Evolutionary conservation across 2,329 filamentous ascomycete genomes (phyloP).

Genomic region (Xylariales sp.): DNA sequence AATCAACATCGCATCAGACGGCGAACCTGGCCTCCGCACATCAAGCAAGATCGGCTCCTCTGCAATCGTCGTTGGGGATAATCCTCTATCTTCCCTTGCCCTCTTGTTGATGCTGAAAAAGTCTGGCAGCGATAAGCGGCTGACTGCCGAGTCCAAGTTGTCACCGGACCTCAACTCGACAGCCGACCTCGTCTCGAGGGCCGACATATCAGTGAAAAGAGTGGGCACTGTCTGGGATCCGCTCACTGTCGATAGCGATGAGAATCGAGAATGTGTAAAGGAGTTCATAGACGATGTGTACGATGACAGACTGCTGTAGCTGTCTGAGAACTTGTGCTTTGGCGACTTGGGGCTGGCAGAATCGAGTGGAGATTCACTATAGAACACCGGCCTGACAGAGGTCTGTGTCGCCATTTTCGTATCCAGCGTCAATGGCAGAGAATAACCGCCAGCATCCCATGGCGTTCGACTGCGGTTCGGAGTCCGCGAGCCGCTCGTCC

Average conservation of each 20-base stretch:
- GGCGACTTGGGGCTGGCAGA: slow-evolving; percentile 29
- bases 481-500: slow-evolving; percentile 24
- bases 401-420: slow-evolving; percentile 26
- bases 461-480: slow-evolving; percentile 37
- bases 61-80: slow-evolving; percentile 12
- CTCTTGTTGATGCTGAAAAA: slow-evolving; percentile 8
- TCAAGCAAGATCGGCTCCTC: slow-evolving; percentile 12
- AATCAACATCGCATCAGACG: slow-evolving; percentile 28
- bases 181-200: slow-evolving; percentile 30
- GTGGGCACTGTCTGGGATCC: slow-evolving; percentile 31
- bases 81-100: slow-evolving; percentile 13
- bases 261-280: slow-evolving; percentile 46
- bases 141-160: slow-evolving; percentile 12
- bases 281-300: slow-evolving; percentile 43
- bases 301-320: slow-evolving; percentile 48
- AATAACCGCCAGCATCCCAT: slow-evolving; percentile 48
- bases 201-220: slow-evolving; percentile 32
- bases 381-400: slow-evolving; percentile 16
- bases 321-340: slow-evolving; percentile 44
- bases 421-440: slow-evolving; percentile 37
- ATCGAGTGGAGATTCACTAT: slow-evolving; percentile 20
- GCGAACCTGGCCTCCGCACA: slow-evolving; percentile 18
- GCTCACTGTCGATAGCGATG: slow-evolving; percentile 48
- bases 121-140: slow-evolving; percentile 8
- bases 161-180: slow-evolving; percentile 26